Percentiles rank a stretch among this genome's conserved stretches.
Evolutionary conservation across 805 yeast genomes (phyloP).

Genomic region (Wickerhamomyces sydowiorum): DNA sequence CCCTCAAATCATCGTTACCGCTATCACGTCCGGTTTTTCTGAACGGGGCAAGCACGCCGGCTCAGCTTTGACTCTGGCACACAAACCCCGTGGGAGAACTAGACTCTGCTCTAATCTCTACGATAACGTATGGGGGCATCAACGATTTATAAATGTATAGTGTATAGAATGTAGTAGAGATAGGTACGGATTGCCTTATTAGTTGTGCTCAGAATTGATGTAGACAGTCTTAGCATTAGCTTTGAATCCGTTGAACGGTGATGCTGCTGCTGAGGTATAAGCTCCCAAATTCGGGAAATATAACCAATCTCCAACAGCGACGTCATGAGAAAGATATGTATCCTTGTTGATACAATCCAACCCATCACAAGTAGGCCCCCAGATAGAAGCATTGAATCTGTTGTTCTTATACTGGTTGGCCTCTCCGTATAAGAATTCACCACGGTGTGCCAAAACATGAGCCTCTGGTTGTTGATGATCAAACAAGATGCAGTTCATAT

Average conservation of each 20-base stretch:
- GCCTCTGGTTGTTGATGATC: constrained; percentile 86
- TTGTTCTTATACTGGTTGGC: constrained; percentile 1
- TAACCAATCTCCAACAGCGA: constrained; percentile 88
- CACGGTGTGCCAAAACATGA: constrained; percentile 52
- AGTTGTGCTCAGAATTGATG: constrained; percentile 38
- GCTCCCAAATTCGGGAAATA: constrained; percentile 85
- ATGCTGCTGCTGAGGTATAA: constrained; percentile 88
- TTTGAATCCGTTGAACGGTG: constrained; percentile 86
- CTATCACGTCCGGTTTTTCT: too few relatives aligned
- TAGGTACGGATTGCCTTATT: too few relatives aligned
- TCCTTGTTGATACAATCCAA: constrained; percentile 70
- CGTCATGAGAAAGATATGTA: constrained; percentile 48
- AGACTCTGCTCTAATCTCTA: too few relatives aligned
- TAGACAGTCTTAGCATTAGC: constrained; percentile 55
- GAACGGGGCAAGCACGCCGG: too few relatives aligned
- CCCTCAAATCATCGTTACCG: too few relatives aligned
- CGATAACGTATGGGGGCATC: too few relatives aligned
- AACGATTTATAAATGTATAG: too few relatives aligned
- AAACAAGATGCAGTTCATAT: constrained; percentile 86
- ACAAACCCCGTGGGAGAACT: too few relatives aligned
- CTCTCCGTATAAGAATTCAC: constrained; percentile 37
- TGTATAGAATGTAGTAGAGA: too few relatives aligned
- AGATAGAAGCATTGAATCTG: constrained; percentile 54
- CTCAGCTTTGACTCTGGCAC: too few relatives aligned
- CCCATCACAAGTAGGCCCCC: constrained; percentile 99